phyloP scores from a whole-genome alignment of 2,329 filamentous ascomycete genomes.

The Clarireedia sp. region DNA sequence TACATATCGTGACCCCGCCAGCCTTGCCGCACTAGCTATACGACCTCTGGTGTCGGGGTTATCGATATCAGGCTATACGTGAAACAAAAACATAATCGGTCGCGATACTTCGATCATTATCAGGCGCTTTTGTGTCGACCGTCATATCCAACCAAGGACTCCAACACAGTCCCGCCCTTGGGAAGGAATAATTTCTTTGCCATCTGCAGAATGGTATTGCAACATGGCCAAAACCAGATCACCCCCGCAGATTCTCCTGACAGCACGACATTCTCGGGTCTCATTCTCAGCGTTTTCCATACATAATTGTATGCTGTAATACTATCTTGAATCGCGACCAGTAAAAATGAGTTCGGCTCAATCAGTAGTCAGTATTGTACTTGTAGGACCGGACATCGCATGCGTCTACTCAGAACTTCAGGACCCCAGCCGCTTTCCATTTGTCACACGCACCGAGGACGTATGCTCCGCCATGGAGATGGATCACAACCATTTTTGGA shows the following conservation, averaged over 20 bases:
- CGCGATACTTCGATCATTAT: not conserved
- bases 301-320: constrained; percentile 28
- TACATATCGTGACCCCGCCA: no score
- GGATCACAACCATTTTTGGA: constrained; percentile 32
- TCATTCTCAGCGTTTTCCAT: not conserved
- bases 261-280: not conserved
- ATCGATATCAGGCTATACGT: not conserved
- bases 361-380: constrained; percentile 41
- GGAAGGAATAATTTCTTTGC: not conserved
- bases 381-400: constrained; percentile 35
- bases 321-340: constrained; percentile 41
- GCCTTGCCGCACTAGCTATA: not conserved
- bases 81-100: not conserved
- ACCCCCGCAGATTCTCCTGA: not conserved
- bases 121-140: not conserved
- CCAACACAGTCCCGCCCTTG: not conserved
- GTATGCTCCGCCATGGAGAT: constrained; percentile 42
- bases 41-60: not conserved
- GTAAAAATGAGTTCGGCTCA: constrained; percentile 37
- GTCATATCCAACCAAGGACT: not conserved
- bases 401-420: constrained; percentile 28
- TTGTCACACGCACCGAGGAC: constrained; percentile 32
- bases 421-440: constrained; percentile 25
- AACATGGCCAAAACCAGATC: not conserved
- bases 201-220: not conserved